Evolutionary conservation across 2,329 filamentous ascomycete species (phyloP).

Genomic region (Dactylonectria macrodidyma): DNA sequence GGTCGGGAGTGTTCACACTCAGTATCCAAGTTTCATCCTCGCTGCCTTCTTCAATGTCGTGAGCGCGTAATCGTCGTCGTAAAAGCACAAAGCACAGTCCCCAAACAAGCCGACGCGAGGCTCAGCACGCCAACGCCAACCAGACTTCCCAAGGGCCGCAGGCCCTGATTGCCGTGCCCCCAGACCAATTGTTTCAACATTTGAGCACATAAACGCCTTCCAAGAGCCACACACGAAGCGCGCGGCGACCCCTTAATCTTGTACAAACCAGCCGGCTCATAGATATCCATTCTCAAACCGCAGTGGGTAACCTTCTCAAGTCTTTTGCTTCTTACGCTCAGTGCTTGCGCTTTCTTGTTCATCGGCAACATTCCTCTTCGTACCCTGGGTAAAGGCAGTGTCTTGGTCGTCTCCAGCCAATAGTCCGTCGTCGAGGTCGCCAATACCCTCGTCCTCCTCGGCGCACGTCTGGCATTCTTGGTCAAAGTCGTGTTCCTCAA

Average conservation of each 20-base stretch:
- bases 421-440: constrained; percentile 53
- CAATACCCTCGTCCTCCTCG: constrained; percentile 60
- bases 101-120: constrained; percentile 15
- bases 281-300: constrained; percentile 6
- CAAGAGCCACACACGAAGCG: constrained; percentile 20
- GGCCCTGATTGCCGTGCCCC: constrained; percentile 11
- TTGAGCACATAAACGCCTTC: constrained; percentile 31
- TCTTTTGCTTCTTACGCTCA: constrained; percentile 51
- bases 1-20: neutral
- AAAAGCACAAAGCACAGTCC: constrained; percentile 19
- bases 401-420: constrained; percentile 5
- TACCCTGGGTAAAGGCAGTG: constrained; percentile 23
- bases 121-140: constrained; percentile 17
- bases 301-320: constrained; percentile 36
- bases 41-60: constrained; percentile 22
- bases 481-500: constrained; percentile 62
- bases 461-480: constrained; percentile 63
- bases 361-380: constrained; percentile 40
- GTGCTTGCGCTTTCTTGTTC: constrained; percentile 37
- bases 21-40: constrained; percentile 8
- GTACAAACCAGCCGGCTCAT: constrained; percentile 12
- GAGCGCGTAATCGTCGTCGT: constrained; percentile 27
- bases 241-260: constrained; percentile 11
- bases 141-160: constrained; percentile 10
- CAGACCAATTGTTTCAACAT: constrained; percentile 13